Percentiles rank a stretch among this genome's conserved stretches.
Conservation (phyloP, 2,329 filamentous ascomycete genomes). For the Esteya vermicola region DNA sequence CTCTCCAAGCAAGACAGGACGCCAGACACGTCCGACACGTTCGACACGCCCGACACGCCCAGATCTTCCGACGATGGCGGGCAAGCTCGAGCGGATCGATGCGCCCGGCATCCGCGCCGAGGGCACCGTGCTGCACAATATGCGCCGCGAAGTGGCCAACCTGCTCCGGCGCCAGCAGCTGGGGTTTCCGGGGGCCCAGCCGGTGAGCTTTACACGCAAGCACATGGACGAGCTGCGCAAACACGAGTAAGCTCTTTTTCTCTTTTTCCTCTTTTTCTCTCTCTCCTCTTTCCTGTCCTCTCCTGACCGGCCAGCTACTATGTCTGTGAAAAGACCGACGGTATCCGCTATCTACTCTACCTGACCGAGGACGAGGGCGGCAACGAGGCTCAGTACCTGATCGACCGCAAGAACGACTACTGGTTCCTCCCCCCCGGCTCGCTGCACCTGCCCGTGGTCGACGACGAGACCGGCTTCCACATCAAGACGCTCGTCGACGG, state of each 20-base stretch:
- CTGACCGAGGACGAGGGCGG: conserved; percentile 51
- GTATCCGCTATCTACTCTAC: conserved; percentile 90
- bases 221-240: conserved; percentile 72
- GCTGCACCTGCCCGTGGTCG: conserved; percentile 67
- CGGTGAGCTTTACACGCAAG: conserved; percentile 73
- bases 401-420: conserved; percentile 97
- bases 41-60: too few species aligned
- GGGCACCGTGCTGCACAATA: conserved; percentile 34
- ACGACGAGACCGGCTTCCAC: conserved; percentile 51
- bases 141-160: conserved; percentile 60
- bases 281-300: not conserved
- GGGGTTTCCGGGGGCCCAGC: conserved; percentile 80
- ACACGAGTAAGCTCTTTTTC: conserved; percentile 45
- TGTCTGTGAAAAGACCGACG: conserved; percentile 96
- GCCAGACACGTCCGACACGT: too few species aligned
- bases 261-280: not conserved
- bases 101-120: conserved; percentile 53
- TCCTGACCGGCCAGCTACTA: conserved; percentile 54
- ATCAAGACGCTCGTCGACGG: conserved; percentile 75
- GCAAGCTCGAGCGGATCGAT: conserved; percentile 33
- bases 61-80: conserved; percentile 1
- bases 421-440: conserved; percentile 59
- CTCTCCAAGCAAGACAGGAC: too few species aligned
- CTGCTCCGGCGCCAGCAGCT: conserved; percentile 57
- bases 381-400: conserved; percentile 70